Evolutionary conservation across 1,139 yeast species (phyloP).

Genomic region (Diutina siamensis): DNA sequence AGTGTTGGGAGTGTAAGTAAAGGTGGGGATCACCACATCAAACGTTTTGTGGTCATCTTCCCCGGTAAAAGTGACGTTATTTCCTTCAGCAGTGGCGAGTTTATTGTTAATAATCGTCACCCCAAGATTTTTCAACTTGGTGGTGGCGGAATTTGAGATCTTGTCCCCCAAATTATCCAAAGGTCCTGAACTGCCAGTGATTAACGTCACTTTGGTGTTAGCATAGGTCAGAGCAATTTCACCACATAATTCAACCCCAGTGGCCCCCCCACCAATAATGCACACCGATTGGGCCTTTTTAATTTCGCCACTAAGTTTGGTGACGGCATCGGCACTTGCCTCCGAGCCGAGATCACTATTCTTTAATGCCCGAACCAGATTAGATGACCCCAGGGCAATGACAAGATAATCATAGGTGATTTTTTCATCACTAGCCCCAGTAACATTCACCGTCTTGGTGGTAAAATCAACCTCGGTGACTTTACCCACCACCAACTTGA

Average conservation of each 20-base stretch:
- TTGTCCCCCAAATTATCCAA: slow-evolving; percentile 11
- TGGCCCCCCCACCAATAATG: slow-evolving; percentile 28
- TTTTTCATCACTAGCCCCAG: slow-evolving; percentile 7
- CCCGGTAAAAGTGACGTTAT: slow-evolving; percentile 7
- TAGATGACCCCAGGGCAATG: slow-evolving; percentile 22
- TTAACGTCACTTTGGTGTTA: slow-evolving; percentile 16
- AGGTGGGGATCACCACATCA: slow-evolving; percentile 20
- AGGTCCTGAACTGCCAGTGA: slow-evolving; percentile 19
- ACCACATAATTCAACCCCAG: slow-evolving; percentile 30
- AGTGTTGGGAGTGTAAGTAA: slow-evolving; percentile 17
- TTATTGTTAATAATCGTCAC: slow-evolving; percentile 18
- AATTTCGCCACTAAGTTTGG: slow-evolving; percentile 9
- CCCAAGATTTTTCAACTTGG: slow-evolving; percentile 15
- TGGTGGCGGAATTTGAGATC: slow-evolving; percentile 11
- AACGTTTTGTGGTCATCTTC: slow-evolving; percentile 13
- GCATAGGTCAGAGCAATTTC: slow-evolving; percentile 18
- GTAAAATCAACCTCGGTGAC: slow-evolving; percentile 17
- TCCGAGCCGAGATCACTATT: slow-evolving; percentile 11
- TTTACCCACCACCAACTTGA: slow-evolving; percentile 13
- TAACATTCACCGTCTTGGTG: slow-evolving; percentile 9
- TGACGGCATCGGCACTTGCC: slow-evolving; percentile 6
- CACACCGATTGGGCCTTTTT: slow-evolving; percentile 18
- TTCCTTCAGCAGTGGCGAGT: slow-evolving; percentile 8
- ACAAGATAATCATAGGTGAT: slow-evolving; percentile 20
- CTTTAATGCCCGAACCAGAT: slow-evolving; percentile 9